Percentiles rank a stretch among this genome's conserved stretches.
Evolutionary conservation across 768 basidiomycete species (phyloP).

Genomic region (Leccinum olivaceopallidum): DNA sequence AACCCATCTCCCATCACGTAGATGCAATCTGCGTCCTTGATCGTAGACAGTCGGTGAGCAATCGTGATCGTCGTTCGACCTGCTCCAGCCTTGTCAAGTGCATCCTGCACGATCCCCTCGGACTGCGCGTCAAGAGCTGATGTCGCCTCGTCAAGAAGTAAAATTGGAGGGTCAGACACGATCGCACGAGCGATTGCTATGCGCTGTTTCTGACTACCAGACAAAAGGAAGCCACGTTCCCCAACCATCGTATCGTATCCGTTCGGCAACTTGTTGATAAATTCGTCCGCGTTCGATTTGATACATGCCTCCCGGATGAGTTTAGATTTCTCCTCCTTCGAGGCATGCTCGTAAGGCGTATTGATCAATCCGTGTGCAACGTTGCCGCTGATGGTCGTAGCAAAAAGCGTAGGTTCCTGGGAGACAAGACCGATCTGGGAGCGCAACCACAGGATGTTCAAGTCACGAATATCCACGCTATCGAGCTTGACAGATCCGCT

Average conservation of each 20-base stretch:
- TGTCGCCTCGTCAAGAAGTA: too few relatives aligned
- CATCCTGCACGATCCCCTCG: too few relatives aligned
- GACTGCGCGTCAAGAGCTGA: too few relatives aligned
- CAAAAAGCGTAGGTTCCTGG: constrained; percentile 43
- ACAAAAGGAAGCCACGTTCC: constrained; percentile 83
- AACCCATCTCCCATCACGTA: constrained; percentile 89
- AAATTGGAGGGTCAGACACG: constrained; percentile 42
- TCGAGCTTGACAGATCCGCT: not conserved
- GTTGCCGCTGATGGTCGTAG: constrained; percentile 79
- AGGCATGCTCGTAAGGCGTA: constrained; percentile 62
- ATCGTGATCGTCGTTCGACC: too few relatives aligned
- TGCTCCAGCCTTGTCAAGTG: too few relatives aligned
- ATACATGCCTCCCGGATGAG: constrained; percentile 83
- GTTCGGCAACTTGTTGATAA: constrained; percentile 75
- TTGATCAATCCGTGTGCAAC: constrained; percentile 85
- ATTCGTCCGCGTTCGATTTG: constrained; percentile 90
- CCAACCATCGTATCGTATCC: constrained; percentile 90
- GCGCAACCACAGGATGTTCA: not conserved
- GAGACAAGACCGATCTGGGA: not conserved
- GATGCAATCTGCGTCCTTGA: constrained; percentile 82
- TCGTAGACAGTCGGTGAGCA: constrained; percentile 49
- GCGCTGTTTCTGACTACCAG: constrained; percentile 87
- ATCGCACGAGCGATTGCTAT: constrained; percentile 89
- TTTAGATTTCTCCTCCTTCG: constrained; percentile 72
- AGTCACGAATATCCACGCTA: not conserved